Percentiles rank a stretch among this genome's conserved stretches.
phyloP scores from a whole-genome alignment of 805 yeast species.

The Candida argentea region DNA sequence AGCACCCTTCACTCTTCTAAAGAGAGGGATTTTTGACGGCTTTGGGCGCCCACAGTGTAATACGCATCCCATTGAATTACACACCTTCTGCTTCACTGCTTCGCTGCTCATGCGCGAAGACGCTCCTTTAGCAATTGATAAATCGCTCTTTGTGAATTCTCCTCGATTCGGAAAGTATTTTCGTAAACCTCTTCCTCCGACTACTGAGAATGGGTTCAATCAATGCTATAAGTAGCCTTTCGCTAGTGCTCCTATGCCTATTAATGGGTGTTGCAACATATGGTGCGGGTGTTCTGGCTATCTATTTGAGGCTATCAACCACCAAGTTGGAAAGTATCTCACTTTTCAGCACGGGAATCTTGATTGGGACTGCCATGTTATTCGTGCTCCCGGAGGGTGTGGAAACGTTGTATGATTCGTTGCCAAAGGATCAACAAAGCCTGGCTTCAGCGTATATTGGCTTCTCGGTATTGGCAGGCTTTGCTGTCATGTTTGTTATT shows the following conservation, averaged over 20 bases:
- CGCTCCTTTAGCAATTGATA: too few species aligned
- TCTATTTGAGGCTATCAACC: slow-evolving; percentile 16
- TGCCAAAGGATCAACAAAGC: slow-evolving; percentile 9
- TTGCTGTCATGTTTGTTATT: slow-evolving; percentile 39
- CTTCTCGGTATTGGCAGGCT: slow-evolving; percentile 42
- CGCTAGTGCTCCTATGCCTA: slow-evolving; percentile 6
- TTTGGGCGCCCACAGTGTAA: too few species aligned
- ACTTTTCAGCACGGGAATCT: slow-evolving; percentile 47
- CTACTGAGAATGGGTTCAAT: too few species aligned
- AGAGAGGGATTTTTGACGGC: too few species aligned
- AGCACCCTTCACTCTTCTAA: too few species aligned
- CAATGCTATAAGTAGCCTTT: slow-evolving; percentile 1
- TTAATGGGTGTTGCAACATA: slow-evolving; percentile 13
- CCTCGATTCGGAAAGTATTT: too few species aligned
- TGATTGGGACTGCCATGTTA: slow-evolving; percentile 49
- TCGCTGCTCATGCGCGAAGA: too few species aligned
- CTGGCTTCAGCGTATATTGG: slow-evolving; percentile 28
- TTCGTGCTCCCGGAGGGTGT: slow-evolving; percentile 62
- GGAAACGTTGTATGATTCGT: slow-evolving; percentile 26
- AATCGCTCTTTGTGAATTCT: too few species aligned
- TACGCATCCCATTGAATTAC: too few species aligned
- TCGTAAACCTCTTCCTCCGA: too few species aligned
- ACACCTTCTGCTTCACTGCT: too few species aligned
- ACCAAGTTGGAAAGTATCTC: slow-evolving; percentile 29
- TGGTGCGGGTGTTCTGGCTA: slow-evolving; percentile 16